Evolutionary conservation across 805 yeast species (phyloP), one percentile per base, ranked within the genome.

Genomic region (Myxozyma lipomycoides): DNA sequence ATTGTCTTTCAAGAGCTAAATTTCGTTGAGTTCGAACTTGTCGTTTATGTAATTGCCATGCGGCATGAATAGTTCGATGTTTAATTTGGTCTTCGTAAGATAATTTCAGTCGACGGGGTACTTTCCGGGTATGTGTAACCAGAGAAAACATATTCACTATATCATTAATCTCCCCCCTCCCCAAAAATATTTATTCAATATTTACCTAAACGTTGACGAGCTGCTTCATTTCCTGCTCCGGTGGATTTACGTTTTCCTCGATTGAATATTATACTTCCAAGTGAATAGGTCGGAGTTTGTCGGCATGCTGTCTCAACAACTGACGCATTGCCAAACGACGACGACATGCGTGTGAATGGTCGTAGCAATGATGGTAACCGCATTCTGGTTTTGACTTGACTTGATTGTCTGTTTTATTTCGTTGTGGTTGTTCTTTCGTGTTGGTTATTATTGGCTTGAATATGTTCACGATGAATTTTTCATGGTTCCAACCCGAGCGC

Each of bases 111-210:
- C 87, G 72, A 60, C 82, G 79, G 41, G 98, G 98, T 68, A 83
- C 90, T 68, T 89, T 91, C 72, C 89, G 82, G 51, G 84, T 78
- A 5, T 95, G 96, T 10, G 93, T 81, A 60, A 90, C 67, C 21
- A 91, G 95, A 37, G 95, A 83, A 56, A 91, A 76, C 32, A 28
- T 28, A 12, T 28, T 28, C 12, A 28, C 32, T 28, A 28, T 12
- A 28, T 9, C 12, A 9, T 9, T 7, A 7, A 28, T 12, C 12
- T 12, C 7, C 7, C 32, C 32, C 32, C 7, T 28, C 12, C 12
- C 32, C 17, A 23, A 32, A 40, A 21, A 18, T 10, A 23, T 18
- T 12, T 7, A 7, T 18, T 23, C 2, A 44, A 5, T 15, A 40
- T 50, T 15, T 40, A 52, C 57, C 45, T 10, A 52, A 34, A 34